Base-by-base conservation (phyloP, 2,329 filamentous ascomycete species). In the Didymellaceae sp. region DNA sequence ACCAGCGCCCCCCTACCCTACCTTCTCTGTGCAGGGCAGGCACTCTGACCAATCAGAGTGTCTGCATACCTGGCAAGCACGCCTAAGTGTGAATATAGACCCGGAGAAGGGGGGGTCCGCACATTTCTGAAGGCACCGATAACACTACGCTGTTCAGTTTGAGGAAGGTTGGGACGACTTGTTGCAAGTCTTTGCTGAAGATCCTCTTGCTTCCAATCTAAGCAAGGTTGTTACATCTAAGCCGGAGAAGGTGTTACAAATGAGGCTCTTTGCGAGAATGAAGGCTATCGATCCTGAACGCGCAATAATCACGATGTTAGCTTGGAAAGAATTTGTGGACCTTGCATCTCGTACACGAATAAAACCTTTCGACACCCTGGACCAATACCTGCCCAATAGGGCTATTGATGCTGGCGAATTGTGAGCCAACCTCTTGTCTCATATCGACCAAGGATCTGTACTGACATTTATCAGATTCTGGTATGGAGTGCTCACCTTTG, bases 401-500 rank as follows among this genome's bases (percentile, higher is more conserved):
- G 22, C 38, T 11, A 46, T 30, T 9, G 60, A 65, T 41, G 57
- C 28, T 1, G 62, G 60, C 5, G 20, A 62, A 4, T 22, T 62
- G 61, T 63, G 45, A 45, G 57, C 42, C 26, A 24, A 34, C 18
- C 16, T 20, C 6, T 18, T 2, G 24, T 34, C 5, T 38, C 21
- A 2, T 8, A 16, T 38, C 3, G 1, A 7, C 20, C n/a, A n/a
- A 26, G 8, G 4, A 4, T 26, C 11, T 13, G 11, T 6, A 7
- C 14, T 26, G 11, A 30, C 20, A n/a, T 9, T 14, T 26, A 11
- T 14, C 33, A 74, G 72, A 49, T 60, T 74, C 35, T 72, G 72
- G 67, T 67, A 62, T 48, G 73, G 68, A 6, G 52, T 67, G 5
- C 44, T 75, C 6, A 75, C 71, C 5, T 77, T 77, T 44, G 73